Evolutionary conservation across 2,329 filamentous ascomycete genomes (phyloP), one percentile per base, ranked within the genome.

Genomic region (Myriosclerotinia duriaeana): DNA sequence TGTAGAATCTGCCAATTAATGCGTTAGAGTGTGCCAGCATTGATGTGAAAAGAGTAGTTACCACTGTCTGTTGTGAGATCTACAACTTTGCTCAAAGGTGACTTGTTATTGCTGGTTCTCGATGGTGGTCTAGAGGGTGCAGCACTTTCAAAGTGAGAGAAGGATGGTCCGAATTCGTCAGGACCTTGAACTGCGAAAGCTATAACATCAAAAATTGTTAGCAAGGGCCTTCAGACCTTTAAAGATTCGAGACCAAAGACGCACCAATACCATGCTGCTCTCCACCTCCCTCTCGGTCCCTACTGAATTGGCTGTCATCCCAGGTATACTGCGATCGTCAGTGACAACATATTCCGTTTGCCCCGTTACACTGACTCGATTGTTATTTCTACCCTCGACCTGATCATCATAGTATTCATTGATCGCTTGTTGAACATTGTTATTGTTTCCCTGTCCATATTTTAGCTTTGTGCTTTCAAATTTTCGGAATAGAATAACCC

Each of bases 81-180:
- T 70, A 81, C 77, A 69, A 84, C 77, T 71, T 78, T 83, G 74
- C 81, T 79, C 67, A 87, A 74, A 11, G 86, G 85, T 44, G 86
- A 88, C 72, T 80, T 81, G 69, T 82, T 85, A 63, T 83, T 84
- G 61, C 73, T 75, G 54, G 83, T 80, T 75, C 86, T 79, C 30
- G 87, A 89, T 1, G 87, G 87, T n/a, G 87, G 87, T 66, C 86
- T 81, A 22, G 87, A 87, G 20, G 70, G 71, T 20, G 74, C 60
- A 22, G 30, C 61, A 5, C 44, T 61, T 40, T 64, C 65, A 44
- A 64, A 64, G 5, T 44, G 58, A 46, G 48, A 42, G 15, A 44
- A 67, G 26, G 70, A 22, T 36, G 30, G 30, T 17, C 65, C 54
- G 3, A 46, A 64, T 42, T 66, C 44, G 53, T 69, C 63, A 68